Percentiles rank a stretch among this genome's conserved stretches.
Evolutionary conservation across 306 rosid species (phyloP).

Genomic region (Trifolium repens): DNA sequence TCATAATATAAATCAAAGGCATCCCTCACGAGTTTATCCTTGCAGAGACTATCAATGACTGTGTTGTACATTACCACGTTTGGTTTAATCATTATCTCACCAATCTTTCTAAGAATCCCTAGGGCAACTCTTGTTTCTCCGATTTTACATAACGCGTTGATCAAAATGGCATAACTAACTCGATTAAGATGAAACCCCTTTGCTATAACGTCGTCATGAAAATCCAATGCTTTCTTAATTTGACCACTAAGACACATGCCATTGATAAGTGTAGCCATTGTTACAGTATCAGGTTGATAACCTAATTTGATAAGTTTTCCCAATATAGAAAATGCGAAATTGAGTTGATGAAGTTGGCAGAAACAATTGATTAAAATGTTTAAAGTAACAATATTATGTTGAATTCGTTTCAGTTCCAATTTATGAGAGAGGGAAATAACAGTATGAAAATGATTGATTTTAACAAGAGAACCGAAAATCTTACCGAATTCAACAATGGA

Average conservation of each 20-base stretch:
- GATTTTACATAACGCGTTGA: not conserved
- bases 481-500: not conserved
- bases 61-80: not conserved
- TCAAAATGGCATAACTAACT: constrained; percentile 5
- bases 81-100: not conserved
- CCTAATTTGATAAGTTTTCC: constrained; percentile 11
- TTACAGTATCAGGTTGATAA: not conserved
- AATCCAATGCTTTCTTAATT: not conserved
- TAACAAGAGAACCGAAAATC: not conserved
- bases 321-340: not conserved
- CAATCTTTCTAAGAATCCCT: not conserved
- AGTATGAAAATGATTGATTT: not conserved
- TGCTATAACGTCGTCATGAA: not conserved
- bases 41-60: not conserved
- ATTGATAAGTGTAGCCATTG: not conserved
- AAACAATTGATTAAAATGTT: not conserved
- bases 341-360: not conserved
- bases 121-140: not conserved
- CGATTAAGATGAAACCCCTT: not conserved
- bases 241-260: constrained; percentile 8
- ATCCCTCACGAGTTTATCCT: not conserved
- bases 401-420: not conserved
- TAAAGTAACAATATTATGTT: fast-evolving
- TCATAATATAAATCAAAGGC: not conserved
- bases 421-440: constrained; percentile 11